Percentiles rank a stretch among this genome's conserved stretches.
phyloP scores from a whole-genome alignment of 2,329 filamentous ascomycete genomes.

The Sarocladium kiliense region DNA sequence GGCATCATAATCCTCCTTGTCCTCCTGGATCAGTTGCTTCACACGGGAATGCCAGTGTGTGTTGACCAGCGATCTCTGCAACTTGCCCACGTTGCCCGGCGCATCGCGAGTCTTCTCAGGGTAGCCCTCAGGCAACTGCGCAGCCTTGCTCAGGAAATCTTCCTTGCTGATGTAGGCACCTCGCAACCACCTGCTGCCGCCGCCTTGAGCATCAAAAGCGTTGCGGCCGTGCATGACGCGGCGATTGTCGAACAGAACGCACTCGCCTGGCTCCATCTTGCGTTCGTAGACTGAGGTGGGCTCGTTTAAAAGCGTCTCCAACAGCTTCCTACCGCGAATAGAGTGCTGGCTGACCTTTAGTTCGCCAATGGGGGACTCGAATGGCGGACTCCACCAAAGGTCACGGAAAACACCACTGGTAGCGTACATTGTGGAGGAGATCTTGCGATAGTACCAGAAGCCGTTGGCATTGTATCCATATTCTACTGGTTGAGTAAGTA shows the following conservation, averaged over 20 bases:
- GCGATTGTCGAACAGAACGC: slow-evolving; percentile 88
- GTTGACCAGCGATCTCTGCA: neutral
- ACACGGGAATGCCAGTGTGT: neutral
- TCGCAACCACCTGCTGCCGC: slow-evolving; percentile 73
- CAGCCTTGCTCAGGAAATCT: slow-evolving; percentile 34
- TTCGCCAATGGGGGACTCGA: slow-evolving; percentile 54
- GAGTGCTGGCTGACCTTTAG: slow-evolving; percentile 9
- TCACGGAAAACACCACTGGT: neutral
- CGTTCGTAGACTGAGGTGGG: slow-evolving; percentile 59
- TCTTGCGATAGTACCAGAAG: slow-evolving; percentile 57
- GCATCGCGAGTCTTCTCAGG: slow-evolving; percentile 13
- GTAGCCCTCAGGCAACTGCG: slow-evolving; percentile 22
- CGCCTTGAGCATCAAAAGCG: slow-evolving; percentile 59
- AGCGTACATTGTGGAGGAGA: slow-evolving; percentile 39
- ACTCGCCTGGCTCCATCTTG: slow-evolving; percentile 75
- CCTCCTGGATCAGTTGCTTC: neutral
- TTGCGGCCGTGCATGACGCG: slow-evolving; percentile 78
- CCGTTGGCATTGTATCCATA: slow-evolving; percentile 68
- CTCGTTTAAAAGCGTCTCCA: slow-evolving; percentile 55
- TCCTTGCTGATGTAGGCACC: slow-evolving; percentile 71
- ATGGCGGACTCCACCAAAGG: slow-evolving; percentile 69
- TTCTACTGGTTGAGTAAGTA: slow-evolving; percentile 42
- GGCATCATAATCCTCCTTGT: neutral
- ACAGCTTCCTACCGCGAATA: slow-evolving; percentile 43
- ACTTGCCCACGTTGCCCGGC: neutral